Conservation (phyloP, 2,329 filamentous ascomycete species). For the Scytalidium lignicola region DNA sequence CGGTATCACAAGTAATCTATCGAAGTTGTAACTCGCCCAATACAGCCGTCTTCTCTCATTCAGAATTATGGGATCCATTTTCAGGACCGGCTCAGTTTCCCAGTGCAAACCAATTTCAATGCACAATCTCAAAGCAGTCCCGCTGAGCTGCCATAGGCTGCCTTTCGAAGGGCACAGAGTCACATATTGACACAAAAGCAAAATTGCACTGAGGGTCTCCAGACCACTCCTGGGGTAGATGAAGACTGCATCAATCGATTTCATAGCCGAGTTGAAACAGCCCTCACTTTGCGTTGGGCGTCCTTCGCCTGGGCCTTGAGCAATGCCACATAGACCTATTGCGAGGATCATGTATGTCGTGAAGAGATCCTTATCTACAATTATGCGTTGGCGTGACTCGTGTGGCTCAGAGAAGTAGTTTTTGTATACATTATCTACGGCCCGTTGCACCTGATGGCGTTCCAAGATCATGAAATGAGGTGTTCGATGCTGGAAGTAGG, state of each 20-base stretch:
- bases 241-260: constrained; percentile 25
- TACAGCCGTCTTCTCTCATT: constrained; percentile 24
- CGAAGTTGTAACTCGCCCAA: constrained; percentile 23
- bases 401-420: constrained; percentile 7
- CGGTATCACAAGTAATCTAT: constrained; percentile 24
- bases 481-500: constrained; percentile 30
- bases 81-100: constrained; percentile 22
- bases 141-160: constrained; percentile 30
- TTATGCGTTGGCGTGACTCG: constrained; percentile 1
- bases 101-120: constrained; percentile 30
- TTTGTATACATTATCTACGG: constrained; percentile 24
- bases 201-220: constrained; percentile 26
- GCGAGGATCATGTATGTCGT: constrained; percentile 29
- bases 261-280: constrained; percentile 30
- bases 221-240: constrained; percentile 28
- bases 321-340: constrained; percentile 26
- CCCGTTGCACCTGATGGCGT: constrained; percentile 20
- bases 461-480: constrained; percentile 28
- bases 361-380: constrained; percentile 24
- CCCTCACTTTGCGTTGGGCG: constrained; percentile 28
- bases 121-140: constrained; percentile 28
- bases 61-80: constrained; percentile 17
- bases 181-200: constrained; percentile 29
- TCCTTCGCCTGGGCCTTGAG: constrained; percentile 17
- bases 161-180: constrained; percentile 27